A percentile compares a stretch with the other conserved stretches of the same genome.
phyloP scores from a whole-genome alignment of 1,284 basidiomycete species.

The Malassezia arunalokei region DNA sequence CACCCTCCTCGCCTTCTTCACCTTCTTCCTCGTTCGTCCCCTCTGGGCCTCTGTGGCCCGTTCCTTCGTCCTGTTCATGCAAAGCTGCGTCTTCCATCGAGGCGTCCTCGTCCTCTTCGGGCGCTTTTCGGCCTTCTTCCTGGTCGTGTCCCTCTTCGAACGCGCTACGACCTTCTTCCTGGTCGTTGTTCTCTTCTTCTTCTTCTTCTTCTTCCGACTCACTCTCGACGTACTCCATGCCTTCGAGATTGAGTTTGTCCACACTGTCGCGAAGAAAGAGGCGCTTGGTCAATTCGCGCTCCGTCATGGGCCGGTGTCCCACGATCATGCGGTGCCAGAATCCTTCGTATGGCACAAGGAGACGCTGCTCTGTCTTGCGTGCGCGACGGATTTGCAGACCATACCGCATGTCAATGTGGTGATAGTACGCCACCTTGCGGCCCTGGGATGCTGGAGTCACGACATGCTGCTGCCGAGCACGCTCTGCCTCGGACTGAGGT shows the following conservation, averaged over 20 bases:
- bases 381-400: conserved; percentile 31
- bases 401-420: conserved; percentile 37
- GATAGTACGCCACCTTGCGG: conserved; percentile 37
- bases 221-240: conserved; percentile 23
- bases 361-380: conserved; percentile 18
- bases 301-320: conserved; percentile 23
- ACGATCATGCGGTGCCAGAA: conserved; percentile 35
- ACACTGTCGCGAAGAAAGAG: conserved; percentile 22
- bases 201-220: conserved; percentile 20
- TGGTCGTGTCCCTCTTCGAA: background rate
- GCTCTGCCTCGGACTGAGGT: conserved; percentile 27
- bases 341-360: conserved; percentile 20
- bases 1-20: conserved; percentile 12
- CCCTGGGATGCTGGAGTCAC: conserved; percentile 17
- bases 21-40: background rate
- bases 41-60: background rate
- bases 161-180: background rate
- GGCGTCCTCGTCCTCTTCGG: conserved; percentile 3
- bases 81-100: background rate
- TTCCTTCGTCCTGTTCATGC: conserved; percentile 1
- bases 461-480: conserved; percentile 19
- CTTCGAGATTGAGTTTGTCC: conserved; percentile 24
- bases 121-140: background rate
- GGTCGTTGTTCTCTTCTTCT: background rate
- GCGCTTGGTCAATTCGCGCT: conserved; percentile 21